Evolutionary conservation across 495 filamentous ascomycete genomes (phyloP).

Genomic region (Corynascus novoguineensis): DNA sequence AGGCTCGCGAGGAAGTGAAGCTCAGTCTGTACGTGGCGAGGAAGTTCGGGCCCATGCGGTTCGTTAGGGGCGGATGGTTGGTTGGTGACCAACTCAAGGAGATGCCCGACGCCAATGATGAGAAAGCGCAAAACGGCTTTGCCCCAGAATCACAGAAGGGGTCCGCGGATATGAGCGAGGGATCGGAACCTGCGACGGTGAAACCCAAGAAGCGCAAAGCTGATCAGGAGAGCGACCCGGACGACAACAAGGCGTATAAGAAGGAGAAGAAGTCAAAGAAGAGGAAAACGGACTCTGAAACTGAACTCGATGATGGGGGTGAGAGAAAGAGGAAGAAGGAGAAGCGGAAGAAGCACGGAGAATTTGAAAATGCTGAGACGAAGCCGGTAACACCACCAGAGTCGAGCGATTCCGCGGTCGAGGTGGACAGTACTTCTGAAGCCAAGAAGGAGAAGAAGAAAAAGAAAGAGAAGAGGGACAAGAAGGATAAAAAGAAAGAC

Average conservation of each 20-base stretch:
- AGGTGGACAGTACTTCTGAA: slow-evolving; percentile 6
- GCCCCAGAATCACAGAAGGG: not conserved
- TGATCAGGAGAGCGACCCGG: slow-evolving; percentile 19
- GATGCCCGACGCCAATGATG: slow-evolving; percentile 9
- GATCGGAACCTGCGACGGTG: not conserved
- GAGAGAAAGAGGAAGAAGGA: slow-evolving; percentile 32
- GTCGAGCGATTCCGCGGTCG: not conserved
- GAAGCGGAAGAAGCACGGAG: slow-evolving; percentile 34
- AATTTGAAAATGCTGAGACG: slow-evolving; percentile 20
- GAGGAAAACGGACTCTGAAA: slow-evolving; percentile 33
- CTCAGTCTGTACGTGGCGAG: slow-evolving; percentile 60
- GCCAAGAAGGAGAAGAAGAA: slow-evolving; percentile 33
- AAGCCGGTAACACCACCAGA: slow-evolving; percentile 14
- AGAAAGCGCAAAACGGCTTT: not conserved
- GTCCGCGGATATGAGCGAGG: not conserved
- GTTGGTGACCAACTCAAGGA: slow-evolving; percentile 52
- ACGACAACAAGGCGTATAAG: slow-evolving; percentile 26
- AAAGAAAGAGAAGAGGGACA: slow-evolving; percentile 30
- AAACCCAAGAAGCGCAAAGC: slow-evolving; percentile 24
- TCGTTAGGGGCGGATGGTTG: slow-evolving; percentile 74
- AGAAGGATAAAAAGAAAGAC: slow-evolving; percentile 25
- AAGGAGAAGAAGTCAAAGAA: slow-evolving; percentile 45
- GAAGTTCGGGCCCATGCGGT: slow-evolving; percentile 69
- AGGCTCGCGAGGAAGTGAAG: slow-evolving; percentile 55
- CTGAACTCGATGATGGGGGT: slow-evolving; percentile 21